Base-by-base conservation (phyloP, 1,284 basidiomycete species). In the Apiotrichum akiyoshidainum region DNA sequence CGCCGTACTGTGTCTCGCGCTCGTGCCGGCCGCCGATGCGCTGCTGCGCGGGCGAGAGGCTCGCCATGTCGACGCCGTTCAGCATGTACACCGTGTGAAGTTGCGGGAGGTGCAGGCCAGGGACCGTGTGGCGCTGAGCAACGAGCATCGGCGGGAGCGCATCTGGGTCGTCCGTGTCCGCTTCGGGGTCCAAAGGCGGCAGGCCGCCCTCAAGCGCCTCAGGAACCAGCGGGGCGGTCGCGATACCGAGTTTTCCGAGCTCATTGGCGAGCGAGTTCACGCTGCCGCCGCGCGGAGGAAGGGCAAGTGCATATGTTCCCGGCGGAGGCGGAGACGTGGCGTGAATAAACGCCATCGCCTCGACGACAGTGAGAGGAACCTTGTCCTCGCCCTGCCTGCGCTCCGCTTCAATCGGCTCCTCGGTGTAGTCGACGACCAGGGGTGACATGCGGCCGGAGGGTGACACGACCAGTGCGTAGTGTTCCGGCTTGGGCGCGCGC, bases 31-130 rank as follows among this genome's bases (percentile, higher is more conserved):
- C 68, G 8, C 59, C 63, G 8, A 41, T n/a, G 34, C 58, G 53
- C 6, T 55, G 34, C 55, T 68, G 63, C 4, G 45, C 46, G 21
- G 57, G 57, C 0, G 65, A 51, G 17, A 69, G 40, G n/a, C 56
- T 52, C 4, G 46, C 48, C n/a, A 65, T 39, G 52, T 73, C 70
- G n/a, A 73, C 56, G 9, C 72, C 72, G 40, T 61, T 59, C 2
- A 72, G 52, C 5, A 72, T 60, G 48, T 71, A 71, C 34, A 73
- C 60, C 5, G 66, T 69, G 54, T 68, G 67, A 13, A 73, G 57
- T 14, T 58, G 26, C 0, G 62, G 58, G 1, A 73, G 57, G 55
- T 73, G 69, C 16, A 73, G 48, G 1, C 71, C 71, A 1, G 70
- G 55, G 4, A 71, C 54, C 10, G 62, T 57, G 1, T 66, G 63